Conservation (phyloP, 805 yeast genomes). For the Monosporozyma unispora region DNA sequence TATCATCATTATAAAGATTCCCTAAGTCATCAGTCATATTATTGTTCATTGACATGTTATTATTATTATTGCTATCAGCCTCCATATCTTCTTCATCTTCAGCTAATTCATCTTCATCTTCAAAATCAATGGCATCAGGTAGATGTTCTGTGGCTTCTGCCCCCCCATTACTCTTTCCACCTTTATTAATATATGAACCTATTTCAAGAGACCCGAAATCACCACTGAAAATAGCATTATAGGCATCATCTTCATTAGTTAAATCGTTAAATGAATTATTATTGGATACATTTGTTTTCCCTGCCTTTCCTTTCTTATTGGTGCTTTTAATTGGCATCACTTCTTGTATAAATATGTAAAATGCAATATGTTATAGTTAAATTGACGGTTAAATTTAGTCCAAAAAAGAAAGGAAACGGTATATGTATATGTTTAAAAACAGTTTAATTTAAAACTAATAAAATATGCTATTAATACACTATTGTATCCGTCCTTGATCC, state of each 20-base stretch:
- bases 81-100: constrained; percentile 45
- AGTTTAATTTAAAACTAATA: background rate
- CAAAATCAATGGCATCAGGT: constrained; percentile 88
- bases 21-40: constrained; percentile 3
- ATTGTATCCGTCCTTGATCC: background rate
- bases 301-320: background rate
- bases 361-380: background rate
- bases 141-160: constrained; percentile 59
- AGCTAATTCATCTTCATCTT: constrained; percentile 89
- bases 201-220: constrained; percentile 31
- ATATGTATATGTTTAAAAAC: background rate
- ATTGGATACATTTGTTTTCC: background rate
- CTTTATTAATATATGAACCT: constrained; percentile 20
- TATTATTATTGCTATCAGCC: background rate
- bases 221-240: constrained; percentile 31
- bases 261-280: constrained; percentile 12
- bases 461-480: background rate
- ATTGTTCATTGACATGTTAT: constrained; percentile 4
- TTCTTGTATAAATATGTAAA: background rate
- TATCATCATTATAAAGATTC: background rate
- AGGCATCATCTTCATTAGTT: constrained; percentile 34
- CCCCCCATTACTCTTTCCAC: constrained; percentile 20
- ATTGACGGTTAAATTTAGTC: background rate
- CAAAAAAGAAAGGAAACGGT: background rate
- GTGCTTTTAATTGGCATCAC: background rate